Percentiles rank a stretch among this genome's conserved stretches.
Evolutionary conservation across 768 basidiomycete genomes (phyloP).

Genomic region (Tylopilus subfusipes): DNA sequence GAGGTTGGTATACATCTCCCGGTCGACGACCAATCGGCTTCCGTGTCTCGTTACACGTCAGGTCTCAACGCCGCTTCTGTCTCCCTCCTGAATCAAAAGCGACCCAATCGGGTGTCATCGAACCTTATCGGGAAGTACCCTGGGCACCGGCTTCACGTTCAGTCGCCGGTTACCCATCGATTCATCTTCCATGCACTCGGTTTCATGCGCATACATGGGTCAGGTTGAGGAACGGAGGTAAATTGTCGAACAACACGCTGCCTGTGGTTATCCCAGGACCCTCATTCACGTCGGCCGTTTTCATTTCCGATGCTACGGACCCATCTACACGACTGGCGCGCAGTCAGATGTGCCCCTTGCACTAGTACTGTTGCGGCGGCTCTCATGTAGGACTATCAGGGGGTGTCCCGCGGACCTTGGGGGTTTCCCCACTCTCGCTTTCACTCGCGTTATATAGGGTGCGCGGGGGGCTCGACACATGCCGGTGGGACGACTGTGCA

Average conservation of each 20-base stretch:
- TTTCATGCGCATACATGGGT: background rate
- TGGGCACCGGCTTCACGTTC: background rate
- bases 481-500: constrained; percentile 11
- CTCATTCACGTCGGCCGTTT: constrained; percentile 2
- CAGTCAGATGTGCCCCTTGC: background rate
- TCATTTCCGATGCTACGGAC: constrained; percentile 22
- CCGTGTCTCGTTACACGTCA: background rate
- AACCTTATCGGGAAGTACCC: constrained; percentile 1
- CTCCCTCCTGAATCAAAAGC: background rate
- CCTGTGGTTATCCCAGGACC: background rate
- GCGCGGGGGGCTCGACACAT: constrained; percentile 19
- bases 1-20: background rate
- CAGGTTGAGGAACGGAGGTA: background rate
- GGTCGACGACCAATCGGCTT: too few species aligned
- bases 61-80: background rate
- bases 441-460: constrained; percentile 9
- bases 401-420: constrained; percentile 7
- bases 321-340: background rate
- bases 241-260: background rate
- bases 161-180: background rate
- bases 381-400: constrained; percentile 13
- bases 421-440: constrained; percentile 1
- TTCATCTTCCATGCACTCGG: background rate
- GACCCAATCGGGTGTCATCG: background rate
- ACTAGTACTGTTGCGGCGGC: background rate